phyloP scores from a whole-genome alignment of 495 filamentous ascomycete genomes.

The Pyronema domesticum region DNA sequence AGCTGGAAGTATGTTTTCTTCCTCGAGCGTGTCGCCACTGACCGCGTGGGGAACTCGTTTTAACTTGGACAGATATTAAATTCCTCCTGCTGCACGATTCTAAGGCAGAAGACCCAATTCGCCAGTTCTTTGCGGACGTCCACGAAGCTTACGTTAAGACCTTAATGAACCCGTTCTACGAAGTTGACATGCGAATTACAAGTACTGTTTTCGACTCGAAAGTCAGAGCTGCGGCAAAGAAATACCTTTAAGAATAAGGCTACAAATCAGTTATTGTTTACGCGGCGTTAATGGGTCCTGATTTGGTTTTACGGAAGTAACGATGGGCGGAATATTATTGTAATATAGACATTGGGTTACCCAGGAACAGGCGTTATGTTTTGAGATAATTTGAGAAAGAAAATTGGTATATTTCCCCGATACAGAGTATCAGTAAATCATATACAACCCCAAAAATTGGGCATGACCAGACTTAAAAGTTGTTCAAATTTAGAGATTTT shows the following conservation, averaged over 20 bases:
- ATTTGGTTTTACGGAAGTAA: no score
- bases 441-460: no score
- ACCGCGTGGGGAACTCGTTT: neutral
- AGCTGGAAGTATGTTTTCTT: conserved; percentile 35
- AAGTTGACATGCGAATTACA: conserved; percentile 58
- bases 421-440: no score
- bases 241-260: conserved; percentile 41
- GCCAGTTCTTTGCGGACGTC: conserved; percentile 81
- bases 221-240: conserved; percentile 75
- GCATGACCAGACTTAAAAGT: no score
- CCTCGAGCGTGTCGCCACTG: neutral
- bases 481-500: no score
- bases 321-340: no score
- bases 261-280: no score
- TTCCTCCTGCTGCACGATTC: conserved; percentile 84
- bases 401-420: no score
- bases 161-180: conserved; percentile 93
- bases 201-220: conserved; percentile 68
- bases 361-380: no score
- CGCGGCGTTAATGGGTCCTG: no score
- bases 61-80: conserved; percentile 37
- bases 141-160: conserved; percentile 92
- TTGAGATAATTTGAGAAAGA: no score
- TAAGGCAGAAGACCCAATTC: conserved; percentile 83
- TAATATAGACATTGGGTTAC: no score